These are phyloP conservation scores for Begonia masoniana DNA, from an alignment of 306 rosid genomes.

Conservation along the genomic window DNA sequence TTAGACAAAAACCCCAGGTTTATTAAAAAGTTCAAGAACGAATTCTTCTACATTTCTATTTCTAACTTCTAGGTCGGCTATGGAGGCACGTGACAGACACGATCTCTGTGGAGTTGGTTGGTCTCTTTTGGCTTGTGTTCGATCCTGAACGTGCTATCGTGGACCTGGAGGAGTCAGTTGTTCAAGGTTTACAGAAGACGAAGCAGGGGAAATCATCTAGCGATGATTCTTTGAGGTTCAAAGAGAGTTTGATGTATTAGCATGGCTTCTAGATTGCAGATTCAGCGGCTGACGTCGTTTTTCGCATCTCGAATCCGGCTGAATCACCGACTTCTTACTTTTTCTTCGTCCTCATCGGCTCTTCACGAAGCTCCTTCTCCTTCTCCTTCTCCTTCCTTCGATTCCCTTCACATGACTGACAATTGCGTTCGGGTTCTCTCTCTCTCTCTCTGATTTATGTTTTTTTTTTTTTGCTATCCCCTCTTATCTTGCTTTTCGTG, in stretches of 20 bases:
- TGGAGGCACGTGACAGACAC: too few relatives aligned
- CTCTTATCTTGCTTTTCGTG: too few relatives aligned
- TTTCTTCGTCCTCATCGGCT: constrained; percentile 37
- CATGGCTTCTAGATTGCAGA: constrained; percentile 27
- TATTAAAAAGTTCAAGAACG: too few relatives aligned
- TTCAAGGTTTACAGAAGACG: too few relatives aligned
- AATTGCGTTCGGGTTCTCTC: constrained; percentile 50
- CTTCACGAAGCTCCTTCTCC: constrained; percentile 31
- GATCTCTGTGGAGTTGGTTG: too few relatives aligned
- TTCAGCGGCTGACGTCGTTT: constrained; percentile 35
- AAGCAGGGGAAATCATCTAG: background rate
- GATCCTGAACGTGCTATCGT: too few relatives aligned
- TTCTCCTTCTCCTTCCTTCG: constrained; percentile 20
- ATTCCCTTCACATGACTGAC: constrained; percentile 50
- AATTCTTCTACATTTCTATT: too few relatives aligned
- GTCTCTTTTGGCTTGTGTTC: too few relatives aligned
- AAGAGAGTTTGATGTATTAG: background rate
- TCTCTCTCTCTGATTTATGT: background rate
- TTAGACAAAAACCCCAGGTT: too few relatives aligned
- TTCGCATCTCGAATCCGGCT: constrained; percentile 38
- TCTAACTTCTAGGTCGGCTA: too few relatives aligned
- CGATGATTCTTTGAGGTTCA: constrained; percentile 4
- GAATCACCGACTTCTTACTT: constrained; percentile 36
- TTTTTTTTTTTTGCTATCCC: too few relatives aligned
- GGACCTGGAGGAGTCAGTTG: too few relatives aligned